A percentile compares a stretch with the other conserved stretches of the same genome.
Evolutionary conservation across 805 yeast species (phyloP).

Genomic region (Blastobotrys mokoenaii): DNA sequence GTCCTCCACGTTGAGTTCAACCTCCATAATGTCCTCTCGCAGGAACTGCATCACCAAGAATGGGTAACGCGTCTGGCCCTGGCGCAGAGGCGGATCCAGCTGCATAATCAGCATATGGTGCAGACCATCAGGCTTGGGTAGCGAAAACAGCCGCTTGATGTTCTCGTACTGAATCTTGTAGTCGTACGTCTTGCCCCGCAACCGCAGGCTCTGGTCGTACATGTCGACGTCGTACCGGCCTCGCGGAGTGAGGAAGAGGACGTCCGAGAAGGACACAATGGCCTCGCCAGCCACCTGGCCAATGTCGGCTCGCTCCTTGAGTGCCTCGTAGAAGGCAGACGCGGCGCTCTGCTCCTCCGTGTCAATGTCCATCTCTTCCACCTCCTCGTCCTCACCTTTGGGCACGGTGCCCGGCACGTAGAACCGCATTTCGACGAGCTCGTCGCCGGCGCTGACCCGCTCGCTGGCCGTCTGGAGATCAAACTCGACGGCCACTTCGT

Average conservation of each 20-base stretch:
- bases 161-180: conserved; percentile 88
- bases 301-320: conserved; percentile 87
- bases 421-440: conserved; percentile 87
- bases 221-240: conserved; percentile 97
- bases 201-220: conserved; percentile 76
- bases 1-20: conserved; percentile 78
- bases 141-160: conserved; percentile 79
- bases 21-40: conserved; percentile 83
- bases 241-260: conserved; percentile 91
- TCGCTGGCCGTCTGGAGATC: conserved; percentile 45
- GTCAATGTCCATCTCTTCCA: conserved; percentile 29
- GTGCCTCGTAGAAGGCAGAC: conserved; percentile 75
- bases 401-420: conserved; percentile 80
- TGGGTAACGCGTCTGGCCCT: conserved; percentile 96
- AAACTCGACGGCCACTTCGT: conserved; percentile 88
- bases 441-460: conserved; percentile 76
- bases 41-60: conserved; percentile 84
- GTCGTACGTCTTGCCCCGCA: conserved; percentile 96
- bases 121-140: conserved; percentile 90
- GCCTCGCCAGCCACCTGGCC: conserved; percentile 94
- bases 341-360: conserved; percentile 61
- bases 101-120: conserved; percentile 84
- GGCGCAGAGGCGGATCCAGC: conserved; percentile 94
- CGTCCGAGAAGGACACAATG: conserved; percentile 84
- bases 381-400: conserved; percentile 31